Evolutionary conservation across 2,329 filamentous ascomycete genomes (phyloP).

Genomic region (Pezicula neosporulosa): DNA sequence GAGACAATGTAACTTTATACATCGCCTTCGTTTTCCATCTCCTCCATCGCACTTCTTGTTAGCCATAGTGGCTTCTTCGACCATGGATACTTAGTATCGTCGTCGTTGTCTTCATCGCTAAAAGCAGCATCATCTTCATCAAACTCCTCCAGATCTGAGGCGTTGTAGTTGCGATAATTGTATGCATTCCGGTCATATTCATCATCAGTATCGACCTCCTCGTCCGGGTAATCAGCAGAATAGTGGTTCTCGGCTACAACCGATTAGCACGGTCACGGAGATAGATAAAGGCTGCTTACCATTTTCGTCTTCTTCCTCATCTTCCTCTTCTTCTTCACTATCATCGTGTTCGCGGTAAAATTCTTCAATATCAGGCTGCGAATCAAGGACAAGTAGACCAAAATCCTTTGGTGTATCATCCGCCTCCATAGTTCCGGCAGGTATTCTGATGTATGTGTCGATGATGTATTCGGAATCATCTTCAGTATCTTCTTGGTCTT

Average conservation of each 20-base stretch:
- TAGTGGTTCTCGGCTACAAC: slow-evolving; percentile 72
- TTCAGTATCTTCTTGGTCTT: slow-evolving; percentile 37
- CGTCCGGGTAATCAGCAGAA: slow-evolving; percentile 75
- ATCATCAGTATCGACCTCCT: slow-evolving; percentile 71
- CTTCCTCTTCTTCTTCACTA: slow-evolving; percentile 59
- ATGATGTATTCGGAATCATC: slow-evolving; percentile 58
- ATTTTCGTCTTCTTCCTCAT: slow-evolving; percentile 64
- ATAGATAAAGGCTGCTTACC: slow-evolving; percentile 37
- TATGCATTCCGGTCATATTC: slow-evolving; percentile 57
- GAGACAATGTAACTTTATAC: neutral
- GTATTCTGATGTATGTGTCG: slow-evolving; percentile 62
- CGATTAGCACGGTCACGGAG: slow-evolving; percentile 9
- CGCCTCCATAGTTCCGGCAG: slow-evolving; percentile 45
- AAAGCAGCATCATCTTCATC: slow-evolving; percentile 19
- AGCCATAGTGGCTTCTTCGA: slow-evolving; percentile 10
- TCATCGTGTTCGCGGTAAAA: slow-evolving; percentile 62
- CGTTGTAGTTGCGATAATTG: slow-evolving; percentile 41
- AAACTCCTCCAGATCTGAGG: slow-evolving; percentile 27
- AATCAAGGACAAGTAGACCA: slow-evolving; percentile 28
- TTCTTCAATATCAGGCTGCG: slow-evolving; percentile 40
- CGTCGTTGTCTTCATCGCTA: slow-evolving; percentile 22
- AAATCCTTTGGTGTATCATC: slow-evolving; percentile 47
- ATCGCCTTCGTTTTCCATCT: slow-evolving; percentile 4
- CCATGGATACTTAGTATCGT: slow-evolving; percentile 23
- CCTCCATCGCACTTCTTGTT: neutral